phyloP scores from a whole-genome alignment of 1,284 basidiomycete genomes.

The Blastosporella zonata region DNA sequence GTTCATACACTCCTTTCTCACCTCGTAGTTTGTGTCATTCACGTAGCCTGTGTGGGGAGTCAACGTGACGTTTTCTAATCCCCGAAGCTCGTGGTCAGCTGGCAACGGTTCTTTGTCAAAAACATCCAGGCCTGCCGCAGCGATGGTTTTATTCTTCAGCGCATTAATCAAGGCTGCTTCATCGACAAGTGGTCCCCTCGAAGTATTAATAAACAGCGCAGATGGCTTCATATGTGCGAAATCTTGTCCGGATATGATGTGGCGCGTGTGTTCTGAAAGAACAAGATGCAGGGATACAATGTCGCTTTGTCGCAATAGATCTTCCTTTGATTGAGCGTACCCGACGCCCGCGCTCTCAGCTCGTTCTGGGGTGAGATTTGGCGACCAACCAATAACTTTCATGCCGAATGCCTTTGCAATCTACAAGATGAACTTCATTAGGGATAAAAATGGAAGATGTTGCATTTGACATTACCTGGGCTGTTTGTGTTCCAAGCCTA shows the following conservation, averaged over 20 bases:
- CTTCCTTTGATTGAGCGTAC: slow-evolving; percentile 46
- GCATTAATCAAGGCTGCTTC: slow-evolving; percentile 50
- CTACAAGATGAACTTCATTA: slow-evolving; percentile 22
- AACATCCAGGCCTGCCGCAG: slow-evolving; percentile 56
- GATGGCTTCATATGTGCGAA: slow-evolving; percentile 51
- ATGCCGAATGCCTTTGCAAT: slow-evolving; percentile 61
- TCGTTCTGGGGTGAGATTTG: slow-evolving; percentile 55
- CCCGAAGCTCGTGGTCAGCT: slow-evolving; percentile 49
- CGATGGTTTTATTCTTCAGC: slow-evolving; percentile 46
- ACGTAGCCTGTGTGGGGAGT: slow-evolving; percentile 63
- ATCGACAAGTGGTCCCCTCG: slow-evolving; percentile 59
- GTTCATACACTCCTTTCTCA: slow-evolving; percentile 17
- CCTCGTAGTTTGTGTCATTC: slow-evolving; percentile 47
- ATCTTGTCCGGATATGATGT: slow-evolving; percentile 46
- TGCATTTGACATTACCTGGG: slow-evolving; percentile 32
- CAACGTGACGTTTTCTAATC: slow-evolving; percentile 50
- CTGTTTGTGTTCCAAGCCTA: slow-evolving; percentile 46
- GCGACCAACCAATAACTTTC: slow-evolving; percentile 62
- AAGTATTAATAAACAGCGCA: slow-evolving; percentile 63
- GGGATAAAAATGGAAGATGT: neutral
- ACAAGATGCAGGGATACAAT: slow-evolving; percentile 62
- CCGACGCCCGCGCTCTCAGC: slow-evolving; percentile 51
- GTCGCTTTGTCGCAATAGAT: slow-evolving; percentile 51
- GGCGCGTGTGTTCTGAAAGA: slow-evolving; percentile 46
- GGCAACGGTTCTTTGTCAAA: slow-evolving; percentile 64